These are phyloP conservation scores for Phyllachora maydis DNA, from an alignment of 2,329 filamentous ascomycete species.

Conservation along the genomic window DNA sequence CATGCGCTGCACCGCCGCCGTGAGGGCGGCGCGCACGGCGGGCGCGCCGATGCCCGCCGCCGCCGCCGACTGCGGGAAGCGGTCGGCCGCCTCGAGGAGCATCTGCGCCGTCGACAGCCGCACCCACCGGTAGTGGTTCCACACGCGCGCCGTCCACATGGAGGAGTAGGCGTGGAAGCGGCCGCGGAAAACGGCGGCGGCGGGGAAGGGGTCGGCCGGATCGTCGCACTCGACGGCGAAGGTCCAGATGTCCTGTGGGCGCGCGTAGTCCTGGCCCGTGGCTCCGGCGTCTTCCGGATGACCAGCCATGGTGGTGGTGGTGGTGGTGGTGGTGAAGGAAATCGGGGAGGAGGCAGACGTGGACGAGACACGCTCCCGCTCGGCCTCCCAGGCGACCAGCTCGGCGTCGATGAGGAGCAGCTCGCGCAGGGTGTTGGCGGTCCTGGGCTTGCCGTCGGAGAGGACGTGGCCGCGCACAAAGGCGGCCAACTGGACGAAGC, in stretches of 20 bases:
- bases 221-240: conserved; percentile 14
- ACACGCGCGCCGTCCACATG: conserved; percentile 30
- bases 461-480: conserved; percentile 12
- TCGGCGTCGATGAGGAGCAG: conserved; percentile 17
- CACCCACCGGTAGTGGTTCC: conserved; percentile 38
- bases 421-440: conserved; percentile 14
- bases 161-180: conserved; percentile 33
- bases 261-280: conserved; percentile 4
- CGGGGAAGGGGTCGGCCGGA: conserved; percentile 11
- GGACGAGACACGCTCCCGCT: neutral
- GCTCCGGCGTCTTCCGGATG: no score
- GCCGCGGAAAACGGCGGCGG: conserved; percentile 24
- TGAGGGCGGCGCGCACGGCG: conserved; percentile 10
- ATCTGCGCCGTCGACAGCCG: conserved; percentile 30
- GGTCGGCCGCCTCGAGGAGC: conserved; percentile 18
- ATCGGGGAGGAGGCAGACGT: no score
- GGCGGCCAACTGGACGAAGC: conserved; percentile 17
- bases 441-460: conserved; percentile 15
- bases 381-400: conserved; percentile 17
- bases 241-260: conserved; percentile 14
- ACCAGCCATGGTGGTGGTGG: no score
- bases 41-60: no score
- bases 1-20: conserved; percentile 14
- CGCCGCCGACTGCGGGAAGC: conserved; percentile 17
- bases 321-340: no score